These are phyloP conservation scores for Metschnikowia sp. DNA, from an alignment of 805 yeast species.

Conservation along the genomic window DNA sequence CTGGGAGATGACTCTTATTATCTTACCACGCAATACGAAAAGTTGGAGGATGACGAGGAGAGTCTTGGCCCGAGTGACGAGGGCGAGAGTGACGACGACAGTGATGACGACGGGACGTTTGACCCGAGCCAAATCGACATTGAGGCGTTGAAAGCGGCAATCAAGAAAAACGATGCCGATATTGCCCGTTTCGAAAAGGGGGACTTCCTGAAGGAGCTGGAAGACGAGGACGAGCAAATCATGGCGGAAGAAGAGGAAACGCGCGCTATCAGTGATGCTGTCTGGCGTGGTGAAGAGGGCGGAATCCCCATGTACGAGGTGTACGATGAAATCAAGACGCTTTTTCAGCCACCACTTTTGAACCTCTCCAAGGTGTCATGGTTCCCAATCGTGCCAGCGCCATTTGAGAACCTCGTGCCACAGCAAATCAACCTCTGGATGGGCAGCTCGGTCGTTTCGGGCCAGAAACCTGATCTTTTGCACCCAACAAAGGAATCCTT, in stretches of 20 bases:
- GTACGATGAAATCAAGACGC: constrained; percentile 26
- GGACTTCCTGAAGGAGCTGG: background rate
- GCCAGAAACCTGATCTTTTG: constrained; percentile 11
- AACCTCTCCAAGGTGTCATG: constrained; percentile 25
- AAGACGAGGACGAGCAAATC: background rate
- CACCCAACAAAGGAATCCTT: constrained; percentile 29
- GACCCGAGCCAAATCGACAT: too few relatives aligned
- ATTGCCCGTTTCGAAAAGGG: background rate
- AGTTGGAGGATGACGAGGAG: background rate
- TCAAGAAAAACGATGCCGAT: background rate
- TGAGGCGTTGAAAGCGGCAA: background rate
- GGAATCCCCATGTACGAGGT: constrained; percentile 26
- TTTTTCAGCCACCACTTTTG: constrained; percentile 63
- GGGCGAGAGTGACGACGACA: background rate
- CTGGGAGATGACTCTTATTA: constrained; percentile 48
- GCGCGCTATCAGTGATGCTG: constrained; percentile 35
- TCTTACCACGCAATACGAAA: constrained; percentile 67
- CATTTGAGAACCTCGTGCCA: constrained; percentile 46
- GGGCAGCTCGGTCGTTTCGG: constrained; percentile 38
- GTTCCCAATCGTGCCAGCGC: constrained; percentile 41
- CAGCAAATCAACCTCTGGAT: constrained; percentile 78
- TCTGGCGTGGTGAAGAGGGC: constrained; percentile 25
- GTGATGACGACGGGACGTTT: background rate
- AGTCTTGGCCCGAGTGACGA: background rate
- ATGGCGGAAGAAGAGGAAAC: constrained; percentile 33